Percentiles rank a stretch among this genome's conserved stretches.
phyloP scores from a whole-genome alignment of 192 early-diverging fungal genomes.

The Physocladia obscura region DNA sequence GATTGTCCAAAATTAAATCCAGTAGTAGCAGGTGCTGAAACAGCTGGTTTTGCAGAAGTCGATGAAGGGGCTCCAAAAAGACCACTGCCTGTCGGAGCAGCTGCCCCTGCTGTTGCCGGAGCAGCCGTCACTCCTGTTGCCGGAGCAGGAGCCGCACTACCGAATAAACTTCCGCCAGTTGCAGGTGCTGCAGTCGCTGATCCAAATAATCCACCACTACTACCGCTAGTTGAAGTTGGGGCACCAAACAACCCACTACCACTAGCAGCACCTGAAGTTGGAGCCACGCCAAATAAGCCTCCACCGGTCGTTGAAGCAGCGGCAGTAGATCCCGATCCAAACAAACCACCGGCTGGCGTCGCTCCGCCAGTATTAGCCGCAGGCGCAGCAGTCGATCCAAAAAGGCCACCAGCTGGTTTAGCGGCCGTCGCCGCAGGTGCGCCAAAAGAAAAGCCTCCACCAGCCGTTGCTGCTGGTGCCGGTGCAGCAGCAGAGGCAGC shows the following conservation, averaged over 20 bases:
- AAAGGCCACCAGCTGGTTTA: not conserved
- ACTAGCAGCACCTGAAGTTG: not conserved
- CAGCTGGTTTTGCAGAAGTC: constrained; percentile 5
- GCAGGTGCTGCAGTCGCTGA: constrained; percentile 5
- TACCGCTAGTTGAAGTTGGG: not conserved
- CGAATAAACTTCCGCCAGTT: constrained; percentile 11
- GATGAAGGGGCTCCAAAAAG: constrained; percentile 20
- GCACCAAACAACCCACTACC: constrained; percentile 23
- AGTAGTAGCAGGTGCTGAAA: constrained; percentile 26
- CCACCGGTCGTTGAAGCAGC: constrained; percentile 18
- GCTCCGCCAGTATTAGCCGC: constrained; percentile 1
- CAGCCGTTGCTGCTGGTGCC: not conserved
- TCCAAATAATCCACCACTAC: constrained; percentile 17
- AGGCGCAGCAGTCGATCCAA: not conserved
- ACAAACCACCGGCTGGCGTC: constrained; percentile 74
- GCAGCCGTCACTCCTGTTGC: not conserved
- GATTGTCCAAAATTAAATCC: constrained; percentile 25
- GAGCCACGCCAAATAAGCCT: not conserved
- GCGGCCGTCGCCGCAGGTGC: constrained; percentile 1
- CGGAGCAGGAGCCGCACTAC: constrained; percentile 1
- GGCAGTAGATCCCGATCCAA: constrained; percentile 51
- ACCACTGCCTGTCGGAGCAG: not conserved
- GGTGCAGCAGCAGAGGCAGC: not conserved
- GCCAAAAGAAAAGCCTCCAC: constrained; percentile 11
- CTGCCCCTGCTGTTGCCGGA: not conserved